A percentile compares a stretch with the other conserved stretches of the same genome.
Evolutionary conservation across 108 stramenopile genomes (phyloP).

Genomic region (Seminavis robusta): DNA sequence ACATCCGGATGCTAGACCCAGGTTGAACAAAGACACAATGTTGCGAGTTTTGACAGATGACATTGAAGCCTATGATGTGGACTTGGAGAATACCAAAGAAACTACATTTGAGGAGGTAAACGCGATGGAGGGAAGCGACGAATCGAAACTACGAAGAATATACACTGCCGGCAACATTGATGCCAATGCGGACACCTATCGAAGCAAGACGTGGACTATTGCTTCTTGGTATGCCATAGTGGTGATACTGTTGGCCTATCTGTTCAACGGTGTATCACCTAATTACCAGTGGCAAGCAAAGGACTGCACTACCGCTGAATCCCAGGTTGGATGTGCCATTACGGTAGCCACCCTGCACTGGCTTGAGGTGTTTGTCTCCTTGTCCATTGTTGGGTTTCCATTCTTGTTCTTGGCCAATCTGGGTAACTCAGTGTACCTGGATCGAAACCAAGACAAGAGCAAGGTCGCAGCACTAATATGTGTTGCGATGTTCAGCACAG

Average conservation of each 20-base stretch:
- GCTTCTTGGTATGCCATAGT: not conserved
- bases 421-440: not conserved
- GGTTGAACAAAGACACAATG: no score
- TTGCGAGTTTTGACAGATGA: not conserved
- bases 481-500: no score
- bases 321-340: not conserved
- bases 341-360: not conserved
- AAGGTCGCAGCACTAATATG: no score
- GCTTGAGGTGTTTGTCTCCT: not conserved
- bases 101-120: not conserved
- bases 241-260: not conserved
- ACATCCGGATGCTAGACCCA: no score
- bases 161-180: not conserved
- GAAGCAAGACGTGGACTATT: not conserved
- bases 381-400: conserved; percentile 1
- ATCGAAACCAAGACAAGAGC: no score
- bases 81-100: not conserved
- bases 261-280: not conserved
- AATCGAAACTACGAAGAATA: not conserved
- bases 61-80: not conserved
- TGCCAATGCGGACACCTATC: conserved; percentile 4
- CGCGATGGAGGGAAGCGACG: not conserved
- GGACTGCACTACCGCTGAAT: not conserved
- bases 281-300: not conserved
- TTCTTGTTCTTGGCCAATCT: not conserved